These are phyloP conservation scores for Mycena polygramma DNA, from an alignment of 768 basidiomycete genomes.

Conservation along the genomic window DNA sequence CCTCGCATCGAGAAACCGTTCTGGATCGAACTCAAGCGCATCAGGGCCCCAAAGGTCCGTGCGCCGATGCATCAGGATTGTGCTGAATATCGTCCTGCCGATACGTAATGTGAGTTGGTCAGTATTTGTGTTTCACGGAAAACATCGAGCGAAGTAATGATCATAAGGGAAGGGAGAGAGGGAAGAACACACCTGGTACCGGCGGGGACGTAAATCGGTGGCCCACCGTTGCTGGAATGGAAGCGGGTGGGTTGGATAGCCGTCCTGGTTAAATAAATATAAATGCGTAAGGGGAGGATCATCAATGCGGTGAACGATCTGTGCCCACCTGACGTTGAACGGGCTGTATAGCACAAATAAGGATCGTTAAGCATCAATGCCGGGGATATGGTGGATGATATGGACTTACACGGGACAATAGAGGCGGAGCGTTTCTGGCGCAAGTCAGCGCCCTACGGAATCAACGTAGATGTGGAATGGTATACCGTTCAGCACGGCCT, in stretches of 20 bases:
- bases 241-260: conserved; percentile 43
- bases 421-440: conserved; percentile 64
- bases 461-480: neutral
- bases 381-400: neutral
- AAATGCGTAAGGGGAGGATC: neutral
- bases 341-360: conserved; percentile 41
- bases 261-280: conserved; percentile 27
- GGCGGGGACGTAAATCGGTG: conserved; percentile 57
- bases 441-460: neutral
- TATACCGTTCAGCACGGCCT: conserved; percentile 25
- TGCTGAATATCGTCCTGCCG: conserved; percentile 18
- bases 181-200: conserved; percentile 50
- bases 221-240: conserved; percentile 45
- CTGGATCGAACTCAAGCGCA: conserved; percentile 74
- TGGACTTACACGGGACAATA: conserved; percentile 63
- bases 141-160: too few relatives aligned
- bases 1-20: conserved; percentile 75
- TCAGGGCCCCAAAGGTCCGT: conserved; percentile 78
- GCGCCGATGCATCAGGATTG: conserved; percentile 72
- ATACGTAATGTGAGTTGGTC: too few relatives aligned
- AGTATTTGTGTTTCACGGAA: too few relatives aligned
- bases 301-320: neutral
- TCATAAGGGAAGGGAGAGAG: too few relatives aligned
- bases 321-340: conserved; percentile 52
- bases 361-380: too few relatives aligned